Base-by-base conservation (phyloP, 1,284 basidiomycete genomes). In the Leccinum proximum region DNA sequence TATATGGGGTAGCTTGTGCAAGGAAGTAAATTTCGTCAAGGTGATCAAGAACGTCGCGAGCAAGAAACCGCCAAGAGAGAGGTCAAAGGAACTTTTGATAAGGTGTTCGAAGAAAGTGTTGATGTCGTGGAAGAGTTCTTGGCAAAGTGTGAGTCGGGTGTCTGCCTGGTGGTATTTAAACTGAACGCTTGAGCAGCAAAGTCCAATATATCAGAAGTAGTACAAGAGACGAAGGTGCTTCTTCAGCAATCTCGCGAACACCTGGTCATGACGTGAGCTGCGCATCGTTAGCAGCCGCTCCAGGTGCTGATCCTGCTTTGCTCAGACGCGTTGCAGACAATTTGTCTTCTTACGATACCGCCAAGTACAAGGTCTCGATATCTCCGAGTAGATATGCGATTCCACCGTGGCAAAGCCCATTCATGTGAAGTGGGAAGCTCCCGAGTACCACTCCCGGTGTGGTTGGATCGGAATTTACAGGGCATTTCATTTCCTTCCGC, bases 401-500 rank as follows among this genome's bases (percentile, higher is more conserved):
- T 92, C 84, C 92, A 94, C 75, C 85, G 98, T 57, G 97, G 97
- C 40, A 93, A 98, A 26, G 76, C 88, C 92, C 6, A 96, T 99
- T 70, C 82, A 78, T 5, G 84, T 98, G 42, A 84, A 86, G 58
- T 99, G 96, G 96, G 87, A 87, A 62, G 96, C 94, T 1, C 95
- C 97, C 0, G 78, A 81, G 40, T 86, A 88, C 65, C 97, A 98
- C 75, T 97, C 95, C 14, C 84, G 93, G n/a, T 87, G 90, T 70
- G 97, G 99, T 76, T 99, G 97, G 97, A 93, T 99, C 71, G 97
- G 96, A 11, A 86, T 98, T 54, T 98, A 97, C 73, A 82, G 87
- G 74, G 89, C 7, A 18, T 59, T 58, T 40, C 40, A 35, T 35
- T 35, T 35, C 35, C 6, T 35, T 9, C 35, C 35, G 35, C 35